A percentile compares a stretch with the other conserved stretches of the same genome.
phyloP scores from a whole-genome alignment of 768 basidiomycete genomes.

The Tulasnella sp. region DNA sequence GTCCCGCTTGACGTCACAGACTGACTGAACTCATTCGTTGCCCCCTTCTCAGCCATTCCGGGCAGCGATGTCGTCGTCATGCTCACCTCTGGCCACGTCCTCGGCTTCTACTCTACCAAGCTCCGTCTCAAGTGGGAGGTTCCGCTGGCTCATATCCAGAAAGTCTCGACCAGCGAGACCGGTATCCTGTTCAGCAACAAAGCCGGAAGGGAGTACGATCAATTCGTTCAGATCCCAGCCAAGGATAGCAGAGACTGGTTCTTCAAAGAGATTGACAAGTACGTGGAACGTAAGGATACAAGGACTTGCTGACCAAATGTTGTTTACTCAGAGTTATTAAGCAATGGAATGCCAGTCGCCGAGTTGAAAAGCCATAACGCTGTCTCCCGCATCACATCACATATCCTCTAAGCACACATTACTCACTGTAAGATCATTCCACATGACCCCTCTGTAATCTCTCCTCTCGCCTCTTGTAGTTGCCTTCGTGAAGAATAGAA shows the following conservation, averaged over 20 bases:
- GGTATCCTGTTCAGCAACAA: constrained; percentile 80
- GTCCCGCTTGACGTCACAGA: not conserved
- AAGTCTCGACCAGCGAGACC: constrained; percentile 79
- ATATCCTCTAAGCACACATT: not conserved
- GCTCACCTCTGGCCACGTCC: constrained; percentile 63
- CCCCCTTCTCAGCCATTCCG: constrained; percentile 43
- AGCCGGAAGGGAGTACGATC: constrained; percentile 27
- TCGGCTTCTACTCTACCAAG: constrained; percentile 77
- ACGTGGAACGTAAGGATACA: constrained; percentile 5
- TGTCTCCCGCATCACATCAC: not conserved
- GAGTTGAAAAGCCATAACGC: not conserved
- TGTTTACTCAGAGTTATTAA: constrained; percentile 6
- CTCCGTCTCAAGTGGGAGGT: constrained; percentile 87
- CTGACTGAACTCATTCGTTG: not conserved
- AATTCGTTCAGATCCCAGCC: constrained; percentile 32
- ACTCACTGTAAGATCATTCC: not conserved
- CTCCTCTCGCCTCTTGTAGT: not conserved
- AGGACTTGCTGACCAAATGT: not conserved
- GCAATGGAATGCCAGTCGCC: constrained; percentile 11
- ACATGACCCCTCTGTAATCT: not conserved
- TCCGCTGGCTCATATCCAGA: constrained; percentile 74
- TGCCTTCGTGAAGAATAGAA: not conserved
- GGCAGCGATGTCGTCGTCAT: constrained; percentile 71
- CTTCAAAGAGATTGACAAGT: constrained; percentile 30
- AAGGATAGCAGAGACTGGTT: constrained; percentile 27